Conservation (phyloP, 2,329 filamentous ascomycete genomes). For the Ophiostoma ulmi region DNA sequence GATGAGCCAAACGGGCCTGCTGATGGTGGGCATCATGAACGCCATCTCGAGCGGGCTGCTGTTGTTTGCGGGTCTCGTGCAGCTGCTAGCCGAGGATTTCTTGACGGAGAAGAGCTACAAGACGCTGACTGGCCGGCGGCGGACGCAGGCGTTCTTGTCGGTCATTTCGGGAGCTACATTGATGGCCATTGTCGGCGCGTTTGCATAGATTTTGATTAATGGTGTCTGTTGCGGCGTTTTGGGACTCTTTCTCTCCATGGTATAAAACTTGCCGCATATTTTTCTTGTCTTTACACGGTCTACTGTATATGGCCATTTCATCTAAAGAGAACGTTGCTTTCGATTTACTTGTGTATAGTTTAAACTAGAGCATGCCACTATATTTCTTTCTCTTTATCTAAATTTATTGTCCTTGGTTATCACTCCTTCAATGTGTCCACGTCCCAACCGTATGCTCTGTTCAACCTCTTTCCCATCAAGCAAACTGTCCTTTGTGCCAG, state of each 20-base stretch:
- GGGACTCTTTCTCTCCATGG: neutral
- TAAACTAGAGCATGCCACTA: neutral
- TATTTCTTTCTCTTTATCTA: neutral
- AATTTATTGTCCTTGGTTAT: neutral
- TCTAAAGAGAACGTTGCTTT: neutral
- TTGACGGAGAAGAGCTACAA: slow-evolving; percentile 69
- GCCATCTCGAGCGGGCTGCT: slow-evolving; percentile 75
- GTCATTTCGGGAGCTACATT: slow-evolving; percentile 60
- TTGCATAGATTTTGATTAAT: slow-evolving; percentile 46
- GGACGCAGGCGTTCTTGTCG: slow-evolving; percentile 58
- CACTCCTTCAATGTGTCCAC: neutral
- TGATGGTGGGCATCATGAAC: slow-evolving; percentile 85
- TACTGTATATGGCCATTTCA: neutral
- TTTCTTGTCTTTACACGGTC: neutral
- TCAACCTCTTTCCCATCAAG: neutral
- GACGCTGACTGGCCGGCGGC: slow-evolving; percentile 55
- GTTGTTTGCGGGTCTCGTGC: slow-evolving; percentile 76
- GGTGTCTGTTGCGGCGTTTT: neutral
- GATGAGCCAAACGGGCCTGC: slow-evolving; percentile 64
- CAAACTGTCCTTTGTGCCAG: neutral
- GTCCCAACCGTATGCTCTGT: neutral
- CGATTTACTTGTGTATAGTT: neutral
- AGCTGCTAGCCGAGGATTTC: slow-evolving; percentile 81
- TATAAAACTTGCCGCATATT: neutral
- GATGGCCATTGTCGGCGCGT: slow-evolving; percentile 69